These are phyloP conservation scores for Candida smagusa DNA, from an alignment of 1,139 yeast genomes.

Conservation along the genomic window DNA sequence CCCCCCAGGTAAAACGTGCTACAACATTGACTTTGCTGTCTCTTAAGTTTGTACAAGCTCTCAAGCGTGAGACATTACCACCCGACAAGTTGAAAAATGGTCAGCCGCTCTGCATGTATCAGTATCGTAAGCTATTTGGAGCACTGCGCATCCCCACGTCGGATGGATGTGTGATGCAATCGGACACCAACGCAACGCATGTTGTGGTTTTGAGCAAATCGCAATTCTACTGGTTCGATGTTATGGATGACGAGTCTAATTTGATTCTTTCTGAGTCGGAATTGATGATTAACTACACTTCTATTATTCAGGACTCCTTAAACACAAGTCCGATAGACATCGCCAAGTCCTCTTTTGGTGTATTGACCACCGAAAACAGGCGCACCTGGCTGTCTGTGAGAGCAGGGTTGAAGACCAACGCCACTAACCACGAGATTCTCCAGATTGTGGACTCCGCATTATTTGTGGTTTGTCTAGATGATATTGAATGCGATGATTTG, in stretches of 20 bases:
- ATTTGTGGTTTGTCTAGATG: slow-evolving; percentile 79
- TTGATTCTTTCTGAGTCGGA: slow-evolving; percentile 71
- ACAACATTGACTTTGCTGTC: slow-evolving; percentile 78
- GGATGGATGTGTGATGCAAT: slow-evolving; percentile 81
- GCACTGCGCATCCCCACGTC: slow-evolving; percentile 79
- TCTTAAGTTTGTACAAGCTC: slow-evolving; percentile 72
- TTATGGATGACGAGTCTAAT: slow-evolving; percentile 67
- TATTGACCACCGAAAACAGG: slow-evolving; percentile 84
- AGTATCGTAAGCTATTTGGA: slow-evolving; percentile 80
- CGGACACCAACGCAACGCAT: slow-evolving; percentile 72
- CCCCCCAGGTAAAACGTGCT: slow-evolving; percentile 74
- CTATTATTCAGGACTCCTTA: slow-evolving; percentile 71
- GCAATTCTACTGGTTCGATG: slow-evolving; percentile 93
- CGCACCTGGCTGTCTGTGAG: slow-evolving; percentile 80
- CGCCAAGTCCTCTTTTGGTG: slow-evolving; percentile 83
- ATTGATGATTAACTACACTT: slow-evolving; percentile 68
- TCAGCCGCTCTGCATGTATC: slow-evolving; percentile 83
- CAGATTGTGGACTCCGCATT: slow-evolving; percentile 76
- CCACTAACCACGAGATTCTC: slow-evolving; percentile 65
- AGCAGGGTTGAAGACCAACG: slow-evolving; percentile 39
- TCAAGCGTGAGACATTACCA: slow-evolving; percentile 71
- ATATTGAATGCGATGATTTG: slow-evolving; percentile 62
- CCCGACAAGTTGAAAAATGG: slow-evolving; percentile 66
- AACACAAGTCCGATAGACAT: slow-evolving; percentile 59
- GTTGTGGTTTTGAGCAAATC: slow-evolving; percentile 82